Evolutionary conservation across 306 rosid genomes (phyloP), one percentile per base, ranked within the genome.

Genomic region (Echinosophora koreensis): DNA sequence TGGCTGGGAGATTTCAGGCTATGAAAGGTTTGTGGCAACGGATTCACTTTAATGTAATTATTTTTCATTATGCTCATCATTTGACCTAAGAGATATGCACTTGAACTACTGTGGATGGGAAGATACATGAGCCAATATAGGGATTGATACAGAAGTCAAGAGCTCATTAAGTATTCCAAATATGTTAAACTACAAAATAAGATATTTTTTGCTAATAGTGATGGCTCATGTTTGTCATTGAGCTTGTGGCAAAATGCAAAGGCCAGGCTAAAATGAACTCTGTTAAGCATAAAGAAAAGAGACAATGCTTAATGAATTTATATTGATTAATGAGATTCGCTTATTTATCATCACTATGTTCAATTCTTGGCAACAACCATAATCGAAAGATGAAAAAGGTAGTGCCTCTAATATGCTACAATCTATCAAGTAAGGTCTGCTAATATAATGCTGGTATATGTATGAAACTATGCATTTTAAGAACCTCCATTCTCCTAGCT

Each of bases 1-100:
- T 90, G 81, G 80, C 97, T 50, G 89, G 87, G 79, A 92, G 69
- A 37, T 85, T 92, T 82, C 81, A 83, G 73, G 91, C 90, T 77
- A 60, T 95, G 4, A 94, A 94, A 89, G 97, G 98, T 92, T 55
- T 65, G 85, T 74, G 57, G 47, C 50, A 49, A 50, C 17, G 17
- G 58, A 28, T 63, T 54, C 54, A n/a, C 12, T 64, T 57, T 42
- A 63, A 18, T 22, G 75, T 15, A 18, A 68, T 38, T 51, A 38
- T 38, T 30, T 65, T 69, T 49, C 1, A 22, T 59, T 62, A 34
- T 69, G 66, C 50, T 41, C 51, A 68, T 59, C 49, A 44, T 73
- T 64, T 35, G 60, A 65, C 69, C 59, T 13, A 38, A 39, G 59
- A 51, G 46, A 62, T 44, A 51, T 11, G 73, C 69, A 70, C 77